Conservation (phyloP, 495 filamentous ascomycete genomes). For the Podospora didyma region DNA sequence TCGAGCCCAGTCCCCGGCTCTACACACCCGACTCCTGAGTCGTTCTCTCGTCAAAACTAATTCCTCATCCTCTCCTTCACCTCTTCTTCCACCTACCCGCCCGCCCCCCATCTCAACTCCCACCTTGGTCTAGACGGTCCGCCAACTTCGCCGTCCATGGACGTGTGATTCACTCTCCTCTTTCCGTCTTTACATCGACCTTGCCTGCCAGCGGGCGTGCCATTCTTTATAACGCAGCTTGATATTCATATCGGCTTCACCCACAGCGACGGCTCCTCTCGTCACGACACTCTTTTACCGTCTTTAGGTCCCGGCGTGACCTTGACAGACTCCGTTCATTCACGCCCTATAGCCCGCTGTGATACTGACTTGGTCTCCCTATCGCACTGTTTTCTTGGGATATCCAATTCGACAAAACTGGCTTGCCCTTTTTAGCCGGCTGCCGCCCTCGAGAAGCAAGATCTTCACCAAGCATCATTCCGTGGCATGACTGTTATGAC, state of each 20-base stretch:
- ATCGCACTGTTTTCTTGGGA: neutral
- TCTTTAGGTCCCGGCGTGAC: constrained; percentile 9
- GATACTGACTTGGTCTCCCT: neutral
- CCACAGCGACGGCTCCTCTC: constrained; percentile 16
- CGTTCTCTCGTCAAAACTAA: neutral
- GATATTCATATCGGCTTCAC: neutral
- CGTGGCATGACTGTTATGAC: constrained; percentile 30
- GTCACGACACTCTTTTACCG: constrained; percentile 26
- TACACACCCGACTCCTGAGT: neutral
- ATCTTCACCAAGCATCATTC: constrained; percentile 13
- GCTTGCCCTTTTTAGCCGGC: neutral
- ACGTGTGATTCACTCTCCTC: constrained; percentile 36
- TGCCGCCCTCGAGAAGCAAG: constrained; percentile 4
- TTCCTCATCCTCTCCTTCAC: neutral
- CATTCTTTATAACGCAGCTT: constrained; percentile 35
- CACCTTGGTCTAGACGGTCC: constrained; percentile 18
- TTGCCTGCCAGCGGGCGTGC: constrained; percentile 46
- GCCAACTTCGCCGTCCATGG: constrained; percentile 27
- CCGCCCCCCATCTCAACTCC: constrained; percentile 2
- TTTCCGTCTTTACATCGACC: constrained; percentile 22
- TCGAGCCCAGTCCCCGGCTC: neutral
- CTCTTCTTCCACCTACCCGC: constrained; percentile 5
- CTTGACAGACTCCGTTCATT: constrained; percentile 8
- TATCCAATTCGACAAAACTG: neutral
- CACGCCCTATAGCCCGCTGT: neutral